Evolutionary conservation across 805 yeast species (phyloP), one percentile per base, ranked within the genome.

Genomic region (Saccharomyces eubayanus): DNA sequence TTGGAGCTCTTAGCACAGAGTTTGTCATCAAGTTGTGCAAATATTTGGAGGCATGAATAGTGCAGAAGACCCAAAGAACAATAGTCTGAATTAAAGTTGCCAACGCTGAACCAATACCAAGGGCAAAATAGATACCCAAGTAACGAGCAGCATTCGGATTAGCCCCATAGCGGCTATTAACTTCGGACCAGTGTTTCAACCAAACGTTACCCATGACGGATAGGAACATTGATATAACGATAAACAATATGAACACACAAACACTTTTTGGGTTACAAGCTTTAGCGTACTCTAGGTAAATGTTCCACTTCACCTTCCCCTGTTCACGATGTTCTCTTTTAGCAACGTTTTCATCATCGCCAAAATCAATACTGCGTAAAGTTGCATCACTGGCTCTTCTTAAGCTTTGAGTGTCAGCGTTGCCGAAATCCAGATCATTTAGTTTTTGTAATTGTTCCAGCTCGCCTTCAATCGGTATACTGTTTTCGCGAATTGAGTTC

Each of bases 121-220:
- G 74, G 10, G 77, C 74, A 56, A 87, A 80, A 67, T 92, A 94
- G 52, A 88, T 75, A 20, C 86, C 85, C 59, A 94, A 74, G 62
- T 90, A 94, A 63, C 71, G 80, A 52, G 73, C 73, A n/a, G 87
- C 81, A 55, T 82, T 68, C 2, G 96, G 96, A 67, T 92, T 92
- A 53, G 72, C 72, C 28, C 90, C 92, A 41, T 72, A 66, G 47
- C 69, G 72, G 3, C 91, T 78, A 66, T 92, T 94, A 24, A 86
- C 81, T 67, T 94, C 99, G 11, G 98, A 88, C 99, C 99, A 94
- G 69, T 89, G 89, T 69, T 94, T 94, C 63, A 94, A 80, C 99
- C 99, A 94, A 52, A 92, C 80, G 66, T 85, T 90, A 40, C 90
- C 83, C 47, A 73, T 72, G 50, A 89, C 92, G 54, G 83, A 78